A percentile compares a stretch with the other conserved stretches of the same genome.
phyloP scores from a whole-genome alignment of 495 filamentous ascomycete species.

The Oidiodendron maius region DNA sequence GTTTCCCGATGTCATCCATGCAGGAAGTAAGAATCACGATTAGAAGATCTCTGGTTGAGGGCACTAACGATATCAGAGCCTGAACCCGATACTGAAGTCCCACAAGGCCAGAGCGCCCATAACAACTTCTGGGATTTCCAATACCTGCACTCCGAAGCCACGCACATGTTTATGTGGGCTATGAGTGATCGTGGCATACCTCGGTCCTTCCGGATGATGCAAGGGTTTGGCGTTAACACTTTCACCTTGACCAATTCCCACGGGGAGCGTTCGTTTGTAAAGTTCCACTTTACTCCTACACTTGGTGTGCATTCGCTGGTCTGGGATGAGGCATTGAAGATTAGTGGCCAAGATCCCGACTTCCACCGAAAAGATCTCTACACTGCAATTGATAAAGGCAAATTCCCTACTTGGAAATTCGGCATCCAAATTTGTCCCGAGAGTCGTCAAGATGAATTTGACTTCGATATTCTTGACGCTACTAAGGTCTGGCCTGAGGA shows the following conservation, averaged over 20 bases:
- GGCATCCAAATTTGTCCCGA: slow-evolving; percentile 74
- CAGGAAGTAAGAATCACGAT: slow-evolving; percentile 47
- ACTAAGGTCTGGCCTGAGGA: slow-evolving; percentile 92
- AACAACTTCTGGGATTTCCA: slow-evolving; percentile 59
- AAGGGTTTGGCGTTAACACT: slow-evolving; percentile 87
- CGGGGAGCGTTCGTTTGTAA: slow-evolving; percentile 71
- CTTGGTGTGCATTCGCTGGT: slow-evolving; percentile 79
- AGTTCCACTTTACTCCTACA: slow-evolving; percentile 74
- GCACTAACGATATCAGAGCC: slow-evolving; percentile 45
- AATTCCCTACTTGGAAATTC: slow-evolving; percentile 77
- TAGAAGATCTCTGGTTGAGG: not conserved
- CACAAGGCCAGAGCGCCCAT: slow-evolving; percentile 60
- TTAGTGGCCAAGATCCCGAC: slow-evolving; percentile 77
- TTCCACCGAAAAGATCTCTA: slow-evolving; percentile 82
- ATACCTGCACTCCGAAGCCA: slow-evolving; percentile 64
- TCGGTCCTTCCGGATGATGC: slow-evolving; percentile 81
- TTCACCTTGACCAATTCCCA: slow-evolving; percentile 66
- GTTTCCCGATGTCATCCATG: slow-evolving; percentile 72
- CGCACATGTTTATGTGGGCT: slow-evolving; percentile 81
- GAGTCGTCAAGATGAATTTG: slow-evolving; percentile 68
- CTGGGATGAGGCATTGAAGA: slow-evolving; percentile 84
- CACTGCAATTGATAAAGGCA: slow-evolving; percentile 71
- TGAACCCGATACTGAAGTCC: slow-evolving; percentile 70
- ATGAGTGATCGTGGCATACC: slow-evolving; percentile 79
- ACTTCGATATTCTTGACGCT: slow-evolving; percentile 88